Conservation (phyloP, 2,329 filamentous ascomycete genomes). For the Microthyrium microscopicum region DNA sequence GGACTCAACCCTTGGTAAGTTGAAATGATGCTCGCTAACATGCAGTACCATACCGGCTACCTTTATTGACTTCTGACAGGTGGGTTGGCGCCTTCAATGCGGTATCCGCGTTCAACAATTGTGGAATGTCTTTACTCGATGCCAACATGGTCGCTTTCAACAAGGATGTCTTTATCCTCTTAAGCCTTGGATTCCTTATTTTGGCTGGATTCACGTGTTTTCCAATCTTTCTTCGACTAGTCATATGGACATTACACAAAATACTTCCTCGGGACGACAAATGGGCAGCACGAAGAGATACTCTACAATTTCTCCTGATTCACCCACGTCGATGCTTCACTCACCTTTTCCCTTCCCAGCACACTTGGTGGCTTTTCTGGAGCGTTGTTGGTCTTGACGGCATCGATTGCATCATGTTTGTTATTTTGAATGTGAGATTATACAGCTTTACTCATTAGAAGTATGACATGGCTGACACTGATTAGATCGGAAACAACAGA, state of each 20-base stretch:
- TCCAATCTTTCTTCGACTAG: conserved; percentile 39
- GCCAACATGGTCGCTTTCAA: conserved; percentile 48
- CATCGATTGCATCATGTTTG: conserved; percentile 34
- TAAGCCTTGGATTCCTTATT: conserved; percentile 32
- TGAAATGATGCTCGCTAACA: neutral
- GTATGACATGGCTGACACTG: conserved; percentile 8
- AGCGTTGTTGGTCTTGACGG: conserved; percentile 36
- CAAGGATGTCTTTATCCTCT: conserved; percentile 25
- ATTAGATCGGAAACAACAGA: conserved; percentile 32
- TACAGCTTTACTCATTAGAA: neutral
- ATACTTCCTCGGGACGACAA: conserved; percentile 22
- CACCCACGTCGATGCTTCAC: conserved; percentile 48
- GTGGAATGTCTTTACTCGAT: conserved; percentile 51
- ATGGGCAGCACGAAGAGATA: conserved; percentile 23
- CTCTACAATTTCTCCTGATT: conserved; percentile 41
- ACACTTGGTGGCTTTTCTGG: conserved; percentile 39
- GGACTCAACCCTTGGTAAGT: conserved; percentile 41
- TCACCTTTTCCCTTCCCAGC: conserved; percentile 41
- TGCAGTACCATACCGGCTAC: neutral
- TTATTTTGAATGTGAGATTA: conserved; percentile 32
- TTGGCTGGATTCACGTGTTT: conserved; percentile 40
- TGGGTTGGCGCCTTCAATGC: conserved; percentile 54
- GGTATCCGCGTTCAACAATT: conserved; percentile 54
- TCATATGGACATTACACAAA: conserved; percentile 40
- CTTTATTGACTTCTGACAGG: conserved; percentile 2